Evolutionary conservation across 257 asterid genomes (phyloP).

Genomic region (Buddleja alternifolia): DNA sequence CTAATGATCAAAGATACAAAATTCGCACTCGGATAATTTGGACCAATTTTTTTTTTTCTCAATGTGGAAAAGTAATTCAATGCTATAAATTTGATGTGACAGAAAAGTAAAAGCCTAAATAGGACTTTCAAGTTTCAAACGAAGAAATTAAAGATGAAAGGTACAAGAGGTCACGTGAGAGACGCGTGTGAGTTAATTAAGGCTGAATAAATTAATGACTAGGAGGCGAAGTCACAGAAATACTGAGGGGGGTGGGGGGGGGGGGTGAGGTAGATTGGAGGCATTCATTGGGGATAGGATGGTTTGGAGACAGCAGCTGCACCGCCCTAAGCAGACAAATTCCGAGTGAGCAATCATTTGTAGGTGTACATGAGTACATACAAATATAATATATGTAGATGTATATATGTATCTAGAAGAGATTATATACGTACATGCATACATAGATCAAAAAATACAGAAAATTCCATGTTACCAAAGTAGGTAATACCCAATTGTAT

Average conservation of each 20-base stretch:
- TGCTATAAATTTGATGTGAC: constrained; percentile 25
- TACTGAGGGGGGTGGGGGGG: too few species aligned
- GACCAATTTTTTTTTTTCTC: too few species aligned
- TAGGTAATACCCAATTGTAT: too few species aligned
- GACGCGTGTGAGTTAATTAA: constrained; percentile 6
- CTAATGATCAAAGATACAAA: too few species aligned
- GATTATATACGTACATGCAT: neutral
- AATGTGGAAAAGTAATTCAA: too few species aligned
- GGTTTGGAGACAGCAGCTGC: constrained; percentile 27
- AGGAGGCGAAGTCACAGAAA: too few species aligned
- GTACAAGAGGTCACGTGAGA: constrained; percentile 30
- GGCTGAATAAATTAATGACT: too few species aligned
- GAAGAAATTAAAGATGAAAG: neutral
- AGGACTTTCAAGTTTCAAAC: neutral
- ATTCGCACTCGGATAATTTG: too few species aligned
- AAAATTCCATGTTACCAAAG: too few species aligned
- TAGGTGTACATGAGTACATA: neutral
- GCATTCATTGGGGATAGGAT: neutral
- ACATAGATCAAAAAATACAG: too few species aligned
- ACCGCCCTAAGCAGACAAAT: constrained; percentile 30
- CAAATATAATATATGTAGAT: too few species aligned
- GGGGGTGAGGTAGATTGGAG: too few species aligned
- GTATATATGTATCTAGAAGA: neutral
- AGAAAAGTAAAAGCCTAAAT: neutral
- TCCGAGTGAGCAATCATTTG: constrained; percentile 31